Conservation (phyloP, 495 filamentous ascomycete species). For the Penicillium roqueforti region DNA sequence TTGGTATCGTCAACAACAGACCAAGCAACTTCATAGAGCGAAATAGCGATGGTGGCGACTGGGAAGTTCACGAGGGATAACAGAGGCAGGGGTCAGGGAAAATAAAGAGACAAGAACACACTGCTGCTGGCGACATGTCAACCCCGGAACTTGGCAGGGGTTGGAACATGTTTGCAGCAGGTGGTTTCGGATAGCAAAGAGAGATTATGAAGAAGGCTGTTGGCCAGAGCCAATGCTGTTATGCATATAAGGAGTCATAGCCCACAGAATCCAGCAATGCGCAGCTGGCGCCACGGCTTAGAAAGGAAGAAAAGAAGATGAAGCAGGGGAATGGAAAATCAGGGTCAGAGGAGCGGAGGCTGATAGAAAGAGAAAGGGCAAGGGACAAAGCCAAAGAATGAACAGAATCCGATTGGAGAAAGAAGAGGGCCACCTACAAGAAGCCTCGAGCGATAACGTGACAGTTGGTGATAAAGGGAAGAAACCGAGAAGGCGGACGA, state of each 20-base stretch:
- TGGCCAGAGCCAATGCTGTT: constrained; percentile 14
- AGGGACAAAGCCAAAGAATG: constrained; percentile 23
- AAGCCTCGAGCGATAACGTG: constrained; percentile 33
- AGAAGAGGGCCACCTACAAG: constrained; percentile 46
- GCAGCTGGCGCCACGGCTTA: constrained; percentile 19
- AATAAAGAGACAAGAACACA: constrained; percentile 20
- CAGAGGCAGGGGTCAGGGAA: constrained; percentile 15
- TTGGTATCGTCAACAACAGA: constrained; percentile 41
- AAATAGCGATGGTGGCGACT: constrained; percentile 19
- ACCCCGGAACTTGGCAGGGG: background rate
- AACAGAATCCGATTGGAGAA: constrained; percentile 18
- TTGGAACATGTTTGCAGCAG: constrained; percentile 6
- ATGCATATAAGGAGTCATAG: constrained; percentile 15
- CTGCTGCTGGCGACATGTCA: constrained; percentile 7
- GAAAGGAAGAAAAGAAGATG: constrained; percentile 19
- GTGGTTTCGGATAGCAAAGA: constrained; percentile 13
- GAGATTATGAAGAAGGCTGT: constrained; percentile 15
- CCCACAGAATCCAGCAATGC: constrained; percentile 21
- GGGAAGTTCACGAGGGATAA: constrained; percentile 20
- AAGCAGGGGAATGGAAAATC: constrained; percentile 18
- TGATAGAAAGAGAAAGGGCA: constrained; percentile 16
- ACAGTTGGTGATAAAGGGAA: constrained; percentile 18
- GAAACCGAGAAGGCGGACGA: constrained; percentile 16
- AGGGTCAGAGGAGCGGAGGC: constrained; percentile 16
- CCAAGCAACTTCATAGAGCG: constrained; percentile 25